Conservation (phyloP, 106 monocot genomes). For the Dendrobium officinale region DNA sequence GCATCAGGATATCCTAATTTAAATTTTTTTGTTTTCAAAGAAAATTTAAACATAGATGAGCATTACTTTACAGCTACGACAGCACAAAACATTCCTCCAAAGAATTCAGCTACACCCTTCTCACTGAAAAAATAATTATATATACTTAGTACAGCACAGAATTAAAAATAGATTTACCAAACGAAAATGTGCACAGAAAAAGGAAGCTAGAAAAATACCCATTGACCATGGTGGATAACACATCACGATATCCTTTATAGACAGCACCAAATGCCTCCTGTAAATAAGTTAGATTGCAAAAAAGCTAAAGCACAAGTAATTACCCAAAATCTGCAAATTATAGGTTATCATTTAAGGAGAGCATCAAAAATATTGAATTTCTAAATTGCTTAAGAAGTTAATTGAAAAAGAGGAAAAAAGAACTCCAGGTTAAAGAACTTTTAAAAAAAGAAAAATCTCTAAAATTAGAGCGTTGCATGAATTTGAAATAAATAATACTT, state of each 20-base stretch:
- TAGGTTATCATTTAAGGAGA: no score
- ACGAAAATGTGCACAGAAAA: neutral
- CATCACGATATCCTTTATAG: constrained; percentile 18
- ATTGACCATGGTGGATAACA: constrained; percentile 49
- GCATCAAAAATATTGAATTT: no score
- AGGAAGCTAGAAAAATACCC: constrained; percentile 28
- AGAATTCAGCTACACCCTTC: constrained; percentile 22
- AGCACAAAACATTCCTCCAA: constrained; percentile 46
- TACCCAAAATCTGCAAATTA: neutral
- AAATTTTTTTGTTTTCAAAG: neutral
- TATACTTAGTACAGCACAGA: neutral
- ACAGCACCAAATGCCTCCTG: constrained; percentile 51
- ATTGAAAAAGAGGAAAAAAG: no score
- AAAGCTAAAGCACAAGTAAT: neutral
- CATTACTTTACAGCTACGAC: constrained; percentile 41
- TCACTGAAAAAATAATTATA: constrained; percentile 26
- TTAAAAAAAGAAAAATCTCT: no score
- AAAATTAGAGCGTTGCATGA: no score
- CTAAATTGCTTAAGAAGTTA: no score
- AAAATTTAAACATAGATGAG: neutral
- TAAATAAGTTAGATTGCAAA: neutral
- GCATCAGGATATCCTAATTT: no score
- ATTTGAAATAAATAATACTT: no score
- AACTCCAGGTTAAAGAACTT: no score
- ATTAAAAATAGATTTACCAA: neutral